Percentiles rank a stretch among this genome's conserved stretches.
phyloP scores from a whole-genome alignment of 2,329 filamentous ascomycete genomes.

The Botrytis medusae region DNA sequence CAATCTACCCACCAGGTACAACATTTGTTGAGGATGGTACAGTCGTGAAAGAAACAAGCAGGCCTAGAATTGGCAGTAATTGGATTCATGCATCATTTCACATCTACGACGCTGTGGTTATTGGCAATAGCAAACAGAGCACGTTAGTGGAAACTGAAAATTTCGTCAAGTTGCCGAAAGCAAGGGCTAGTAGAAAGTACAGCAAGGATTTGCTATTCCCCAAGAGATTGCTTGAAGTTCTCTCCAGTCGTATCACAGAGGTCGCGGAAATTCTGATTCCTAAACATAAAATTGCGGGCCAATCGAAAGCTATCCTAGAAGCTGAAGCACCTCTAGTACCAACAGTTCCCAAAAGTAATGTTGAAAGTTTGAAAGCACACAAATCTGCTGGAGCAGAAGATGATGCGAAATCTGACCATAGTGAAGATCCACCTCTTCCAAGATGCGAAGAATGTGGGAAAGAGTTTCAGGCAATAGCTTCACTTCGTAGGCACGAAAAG shows the following conservation, averaged over 20 bases:
- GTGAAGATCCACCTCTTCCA: background rate
- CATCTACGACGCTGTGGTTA: background rate
- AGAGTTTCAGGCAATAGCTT: background rate
- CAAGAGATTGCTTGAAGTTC: background rate
- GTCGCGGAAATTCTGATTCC: background rate
- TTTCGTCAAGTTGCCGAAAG: background rate
- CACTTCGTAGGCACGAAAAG: background rate
- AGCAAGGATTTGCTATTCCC: constrained; percentile 11
- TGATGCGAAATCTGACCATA: background rate
- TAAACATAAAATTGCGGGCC: background rate
- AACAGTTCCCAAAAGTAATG: background rate
- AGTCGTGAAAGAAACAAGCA: background rate
- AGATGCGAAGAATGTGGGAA: background rate
- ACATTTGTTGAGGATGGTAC: background rate
- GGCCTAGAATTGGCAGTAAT: background rate
- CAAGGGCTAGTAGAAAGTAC: background rate
- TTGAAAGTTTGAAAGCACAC: background rate
- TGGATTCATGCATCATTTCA: constrained; percentile 22
- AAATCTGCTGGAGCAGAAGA: background rate
- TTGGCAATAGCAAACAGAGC: background rate
- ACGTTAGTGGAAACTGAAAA: constrained; percentile 6
- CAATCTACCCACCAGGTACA: constrained; percentile 19
- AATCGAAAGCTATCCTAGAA: background rate
- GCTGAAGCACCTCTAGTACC: too few relatives aligned
- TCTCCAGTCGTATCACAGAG: background rate